A percentile compares a stretch with the other conserved stretches of the same genome.
Conservation (phyloP, 2,329 filamentous ascomycete species). For the Botrytis fabae region DNA sequence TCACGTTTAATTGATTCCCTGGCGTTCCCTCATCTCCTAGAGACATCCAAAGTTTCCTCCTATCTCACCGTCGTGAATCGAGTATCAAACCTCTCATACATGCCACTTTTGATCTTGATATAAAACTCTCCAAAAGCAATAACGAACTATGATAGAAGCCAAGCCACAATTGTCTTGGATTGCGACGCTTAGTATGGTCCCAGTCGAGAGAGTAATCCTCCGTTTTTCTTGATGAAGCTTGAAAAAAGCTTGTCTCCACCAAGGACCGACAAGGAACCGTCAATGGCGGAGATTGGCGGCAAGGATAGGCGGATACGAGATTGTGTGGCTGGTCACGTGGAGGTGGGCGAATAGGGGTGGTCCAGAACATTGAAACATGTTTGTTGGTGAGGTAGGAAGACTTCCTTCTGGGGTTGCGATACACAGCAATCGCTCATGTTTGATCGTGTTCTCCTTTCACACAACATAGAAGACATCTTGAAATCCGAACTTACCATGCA, state of each 20-base stretch:
- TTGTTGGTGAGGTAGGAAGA: not conserved
- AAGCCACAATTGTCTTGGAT: slow-evolving; percentile 19
- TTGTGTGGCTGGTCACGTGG: not conserved
- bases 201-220: not conserved
- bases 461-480: not conserved
- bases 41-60: not conserved
- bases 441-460: not conserved
- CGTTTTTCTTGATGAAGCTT: not conserved
- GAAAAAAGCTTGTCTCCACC: slow-evolving; percentile 21
- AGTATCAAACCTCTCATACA: not conserved
- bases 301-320: slow-evolving; percentile 1
- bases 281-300: not conserved
- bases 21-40: slow-evolving; percentile 18
- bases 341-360: not conserved
- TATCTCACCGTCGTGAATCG: not conserved
- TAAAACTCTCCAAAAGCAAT: not conserved
- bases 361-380: not conserved
- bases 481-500: not conserved
- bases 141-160: slow-evolving; percentile 15
- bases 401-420: not conserved
- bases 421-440: not conserved
- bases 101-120: slow-evolving; percentile 14
- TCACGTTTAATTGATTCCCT: slow-evolving; percentile 1
- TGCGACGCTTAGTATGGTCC: slow-evolving; percentile 7
- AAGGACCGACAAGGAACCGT: slow-evolving; percentile 9